Conservation (phyloP, 169 alveolate genomes). For the Cryptosporidium felis region DNA sequence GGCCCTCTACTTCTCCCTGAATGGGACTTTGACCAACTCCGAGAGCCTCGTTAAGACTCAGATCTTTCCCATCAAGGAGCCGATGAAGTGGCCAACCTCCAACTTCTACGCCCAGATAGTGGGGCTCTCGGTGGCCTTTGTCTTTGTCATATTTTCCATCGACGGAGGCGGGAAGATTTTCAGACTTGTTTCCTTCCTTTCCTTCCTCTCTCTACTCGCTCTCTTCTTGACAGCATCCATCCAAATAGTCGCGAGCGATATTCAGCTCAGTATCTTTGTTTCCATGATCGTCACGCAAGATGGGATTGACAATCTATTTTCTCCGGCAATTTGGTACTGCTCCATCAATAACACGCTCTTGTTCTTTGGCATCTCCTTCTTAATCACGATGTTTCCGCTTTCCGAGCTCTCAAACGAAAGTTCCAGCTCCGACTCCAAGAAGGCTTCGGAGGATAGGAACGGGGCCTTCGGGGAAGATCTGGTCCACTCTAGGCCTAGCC, state of each 20-base stretch:
- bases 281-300: slow-evolving; percentile 40
- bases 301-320: slow-evolving; percentile 17
- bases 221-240: slow-evolving; percentile 43
- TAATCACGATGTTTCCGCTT: slow-evolving; percentile 53
- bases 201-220: slow-evolving; percentile 32
- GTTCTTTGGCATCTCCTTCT: slow-evolving; percentile 57
- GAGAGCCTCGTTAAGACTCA: neutral
- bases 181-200: slow-evolving; percentile 13
- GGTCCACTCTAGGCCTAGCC: too few relatives aligned
- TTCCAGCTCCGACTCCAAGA: neutral
- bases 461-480: too few relatives aligned
- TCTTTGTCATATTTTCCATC: slow-evolving; percentile 16
- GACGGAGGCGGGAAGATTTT: slow-evolving; percentile 39
- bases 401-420: neutral
- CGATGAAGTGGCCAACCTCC: neutral
- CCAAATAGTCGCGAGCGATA: slow-evolving; percentile 50
- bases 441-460: neutral
- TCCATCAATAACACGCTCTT: slow-evolving; percentile 41
- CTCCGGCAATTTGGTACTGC: slow-evolving; percentile 68
- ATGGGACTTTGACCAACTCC: neutral
- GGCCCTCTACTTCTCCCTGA: slow-evolving; percentile 5
- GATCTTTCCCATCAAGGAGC: slow-evolving; percentile 24
- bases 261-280: slow-evolving; percentile 40
- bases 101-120: slow-evolving; percentile 6
- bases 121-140: slow-evolving; percentile 18